phyloP scores from a whole-genome alignment of 768 basidiomycete genomes.

The Collybia sp. region DNA sequence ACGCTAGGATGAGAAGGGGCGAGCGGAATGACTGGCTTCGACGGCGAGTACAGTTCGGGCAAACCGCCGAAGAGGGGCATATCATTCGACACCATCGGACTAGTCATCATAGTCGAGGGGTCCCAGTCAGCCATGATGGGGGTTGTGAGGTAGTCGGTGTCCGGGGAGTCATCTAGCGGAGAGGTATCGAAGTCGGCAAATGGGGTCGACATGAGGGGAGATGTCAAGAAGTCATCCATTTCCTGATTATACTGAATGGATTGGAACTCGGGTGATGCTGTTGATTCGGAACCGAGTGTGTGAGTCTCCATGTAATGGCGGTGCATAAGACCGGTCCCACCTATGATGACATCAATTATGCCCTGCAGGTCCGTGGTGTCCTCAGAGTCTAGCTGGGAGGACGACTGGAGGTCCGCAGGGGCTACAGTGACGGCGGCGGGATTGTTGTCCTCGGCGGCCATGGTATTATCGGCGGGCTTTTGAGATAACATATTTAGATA shows the following conservation, averaged over 20 bases:
- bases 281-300: slow-evolving; percentile 11
- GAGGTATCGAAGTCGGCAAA: no score
- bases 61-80: slow-evolving; percentile 17
- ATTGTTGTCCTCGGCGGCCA: slow-evolving; percentile 22
- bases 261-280: slow-evolving; percentile 2
- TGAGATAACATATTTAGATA: slow-evolving; percentile 68
- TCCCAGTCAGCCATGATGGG: slow-evolving; percentile 23
- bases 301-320: slow-evolving; percentile 15
- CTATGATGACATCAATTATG: slow-evolving; percentile 9
- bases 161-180: slow-evolving; percentile 4
- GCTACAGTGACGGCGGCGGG: slow-evolving; percentile 19
- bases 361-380: slow-evolving; percentile 16
- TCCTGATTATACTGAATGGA: slow-evolving; percentile 23
- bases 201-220: neutral
- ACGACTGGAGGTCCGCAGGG: slow-evolving; percentile 17
- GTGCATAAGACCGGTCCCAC: slow-evolving; percentile 13
- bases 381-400: slow-evolving; percentile 14
- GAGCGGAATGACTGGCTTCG: slow-evolving; percentile 6
- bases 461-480: slow-evolving; percentile 35
- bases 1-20: slow-evolving; percentile 1
- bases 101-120: slow-evolving; percentile 17
- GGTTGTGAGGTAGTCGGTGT: slow-evolving; percentile 16
- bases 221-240: slow-evolving; percentile 26
- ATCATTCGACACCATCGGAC: slow-evolving; percentile 18
- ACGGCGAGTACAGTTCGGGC: neutral